phyloP scores from a whole-genome alignment of 2,329 filamentous ascomycete species.

The Nannizzia gypsea region DNA sequence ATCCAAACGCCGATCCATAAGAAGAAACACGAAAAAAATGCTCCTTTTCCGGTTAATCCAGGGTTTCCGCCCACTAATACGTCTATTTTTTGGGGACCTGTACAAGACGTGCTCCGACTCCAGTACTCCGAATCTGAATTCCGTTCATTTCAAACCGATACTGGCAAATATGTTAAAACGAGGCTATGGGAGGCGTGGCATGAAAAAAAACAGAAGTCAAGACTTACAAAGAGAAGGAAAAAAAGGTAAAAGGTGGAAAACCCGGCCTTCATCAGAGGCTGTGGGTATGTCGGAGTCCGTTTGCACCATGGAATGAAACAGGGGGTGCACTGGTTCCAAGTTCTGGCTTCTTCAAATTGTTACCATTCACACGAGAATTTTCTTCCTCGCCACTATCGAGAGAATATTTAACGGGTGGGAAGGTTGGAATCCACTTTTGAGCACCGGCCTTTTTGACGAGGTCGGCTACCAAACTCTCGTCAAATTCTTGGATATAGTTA shows the following conservation, averaged over 20 bases:
- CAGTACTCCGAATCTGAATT: not conserved
- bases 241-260: not conserved
- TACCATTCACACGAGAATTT: not conserved
- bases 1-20: not conserved
- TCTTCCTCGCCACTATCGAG: not conserved
- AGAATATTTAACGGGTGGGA: not conserved
- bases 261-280: not conserved
- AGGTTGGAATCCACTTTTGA: conserved; percentile 12
- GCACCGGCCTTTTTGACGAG: conserved; percentile 16
- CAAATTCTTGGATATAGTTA: conserved; percentile 21
- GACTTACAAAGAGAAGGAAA: not conserved
- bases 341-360: not conserved
- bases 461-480: conserved; percentile 16
- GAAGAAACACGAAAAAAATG: not conserved
- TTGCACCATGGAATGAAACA: not conserved
- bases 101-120: not conserved
- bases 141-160: not conserved
- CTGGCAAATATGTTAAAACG: not conserved
- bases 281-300: not conserved
- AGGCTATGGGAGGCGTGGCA: not conserved
- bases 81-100: not conserved
- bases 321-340: not conserved
- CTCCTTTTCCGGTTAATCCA: not conserved
- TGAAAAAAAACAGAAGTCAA: not conserved
- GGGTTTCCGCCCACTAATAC: not conserved